Base-by-base conservation (phyloP, 73 alveolate genomes). In the Paramecium pentaurelia region DNA sequence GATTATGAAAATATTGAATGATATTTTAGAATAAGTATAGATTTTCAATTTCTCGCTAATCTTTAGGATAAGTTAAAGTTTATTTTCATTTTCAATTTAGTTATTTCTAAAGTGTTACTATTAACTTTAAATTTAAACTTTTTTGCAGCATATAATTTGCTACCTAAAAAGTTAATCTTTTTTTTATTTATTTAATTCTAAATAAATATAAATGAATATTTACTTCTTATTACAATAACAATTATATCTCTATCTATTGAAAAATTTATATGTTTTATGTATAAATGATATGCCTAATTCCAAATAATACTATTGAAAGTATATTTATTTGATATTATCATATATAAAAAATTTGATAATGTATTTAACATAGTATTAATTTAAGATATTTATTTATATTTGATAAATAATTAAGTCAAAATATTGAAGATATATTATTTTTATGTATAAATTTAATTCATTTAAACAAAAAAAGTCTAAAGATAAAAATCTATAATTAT, bases 1-100 rank as follows among this genome's bases (percentile, higher is more conserved):
- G 68, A 30, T 88, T 89, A 64, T 70, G 42, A 36, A 58, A 88
- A 40, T 64, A 88, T 8, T 89, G 89, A 25, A 88, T n/a, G 20
- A 89, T 68, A n/a, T 80, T 75, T 42, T 60, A 36, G 59, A 88
- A 45, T 36, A 88, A 34, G 22, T 60, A 32, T 64, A 68, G 90
- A n/a, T 36, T 28, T 59, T 88, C 93, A 2, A 27, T 25, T 22
- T 88, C 93, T 77, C 71, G 37, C 58, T 68, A 60, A 25, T 88
- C 93, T 42, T 68, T 60, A 3, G 93, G 20, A 3, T 64, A 49
- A 20, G 84, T 83, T 16, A 68, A 88, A 3, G 32, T 64, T 16
- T 40, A 68, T 60, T 88, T 30, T 88, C 93, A 68, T 68, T 88
- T 68, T 88, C 93, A 42, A 75, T 58, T 4, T 49, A 71, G 22